Percentiles rank a stretch among this genome's conserved stretches.
phyloP scores from a whole-genome alignment of 345 rosid species.

The Brassica juncea region DNA sequence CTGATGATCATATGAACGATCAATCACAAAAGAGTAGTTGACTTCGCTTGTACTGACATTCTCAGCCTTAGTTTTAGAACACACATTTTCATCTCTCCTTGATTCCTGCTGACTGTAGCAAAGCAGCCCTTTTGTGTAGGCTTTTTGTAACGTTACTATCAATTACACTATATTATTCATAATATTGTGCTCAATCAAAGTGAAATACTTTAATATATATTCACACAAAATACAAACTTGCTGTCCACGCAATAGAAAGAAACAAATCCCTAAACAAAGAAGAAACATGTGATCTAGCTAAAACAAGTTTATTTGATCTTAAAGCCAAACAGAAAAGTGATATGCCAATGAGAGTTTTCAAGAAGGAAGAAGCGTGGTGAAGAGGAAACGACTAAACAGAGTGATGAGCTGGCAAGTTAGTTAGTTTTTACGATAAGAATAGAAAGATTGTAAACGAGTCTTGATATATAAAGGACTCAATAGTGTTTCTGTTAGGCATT shows the following conservation, averaged over 20 bases:
- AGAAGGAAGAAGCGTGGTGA: too few relatives aligned
- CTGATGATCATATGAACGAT: neutral
- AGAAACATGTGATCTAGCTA: conserved; percentile 10
- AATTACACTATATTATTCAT: neutral
- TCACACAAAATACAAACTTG: neutral
- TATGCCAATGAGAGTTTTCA: too few relatives aligned
- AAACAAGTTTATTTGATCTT: neutral
- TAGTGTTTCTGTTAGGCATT: too few relatives aligned
- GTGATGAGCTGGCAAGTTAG: too few relatives aligned
- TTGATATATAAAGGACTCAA: too few relatives aligned
- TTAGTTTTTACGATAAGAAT: too few relatives aligned
- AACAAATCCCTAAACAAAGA: neutral
- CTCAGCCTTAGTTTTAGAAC: conserved; percentile 24
- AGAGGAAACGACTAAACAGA: too few relatives aligned
- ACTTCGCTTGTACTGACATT: neutral
- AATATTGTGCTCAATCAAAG: too few relatives aligned
- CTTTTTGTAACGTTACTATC: neutral
- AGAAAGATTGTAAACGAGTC: too few relatives aligned
- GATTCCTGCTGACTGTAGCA: neutral
- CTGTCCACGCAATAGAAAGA: neutral
- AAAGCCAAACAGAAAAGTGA: neutral
- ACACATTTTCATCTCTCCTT: neutral
- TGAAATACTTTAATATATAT: conserved; percentile 25
- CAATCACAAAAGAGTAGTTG: conserved; percentile 7
- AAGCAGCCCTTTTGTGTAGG: neutral